Conservation (phyloP, 2,329 filamentous ascomycete genomes). For the Colletotrichum truncatum region DNA sequence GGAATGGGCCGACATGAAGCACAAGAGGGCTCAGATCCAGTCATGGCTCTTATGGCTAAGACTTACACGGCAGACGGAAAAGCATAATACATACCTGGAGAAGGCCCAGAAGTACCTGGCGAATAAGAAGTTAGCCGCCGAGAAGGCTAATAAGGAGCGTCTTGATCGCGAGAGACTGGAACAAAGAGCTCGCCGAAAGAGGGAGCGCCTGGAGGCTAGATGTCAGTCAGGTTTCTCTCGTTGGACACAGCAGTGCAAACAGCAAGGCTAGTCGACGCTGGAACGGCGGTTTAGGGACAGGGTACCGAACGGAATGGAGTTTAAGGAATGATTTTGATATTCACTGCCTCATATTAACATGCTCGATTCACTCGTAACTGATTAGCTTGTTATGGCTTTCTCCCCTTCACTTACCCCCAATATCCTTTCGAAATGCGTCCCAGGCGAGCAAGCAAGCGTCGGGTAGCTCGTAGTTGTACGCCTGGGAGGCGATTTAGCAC, state of each 20-base stretch:
- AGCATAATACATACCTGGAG: slow-evolving; percentile 54
- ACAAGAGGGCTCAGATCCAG: slow-evolving; percentile 63
- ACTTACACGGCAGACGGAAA: slow-evolving; percentile 57
- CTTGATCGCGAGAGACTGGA: slow-evolving; percentile 38
- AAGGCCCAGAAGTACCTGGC: slow-evolving; percentile 49
- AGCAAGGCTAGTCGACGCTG: slow-evolving; percentile 18
- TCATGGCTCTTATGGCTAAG: slow-evolving; percentile 68
- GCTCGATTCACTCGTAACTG: slow-evolving; percentile 8
- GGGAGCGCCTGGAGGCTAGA: slow-evolving; percentile 33
- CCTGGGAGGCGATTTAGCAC: neutral
- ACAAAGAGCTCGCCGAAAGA: slow-evolving; percentile 37
- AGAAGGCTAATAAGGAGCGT: slow-evolving; percentile 40
- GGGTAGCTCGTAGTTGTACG: too few relatives aligned
- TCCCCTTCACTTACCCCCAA: neutral
- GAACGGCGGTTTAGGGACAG: slow-evolving; percentile 4
- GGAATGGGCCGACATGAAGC: slow-evolving; percentile 51
- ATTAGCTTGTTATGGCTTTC: slow-evolving; percentile 6
- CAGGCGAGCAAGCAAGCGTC: neutral
- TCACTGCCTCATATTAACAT: slow-evolving; percentile 1
- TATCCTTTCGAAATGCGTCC: neutral
- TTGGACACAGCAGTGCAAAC: slow-evolving; percentile 32
- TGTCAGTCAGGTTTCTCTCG: slow-evolving; percentile 31
- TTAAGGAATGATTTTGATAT: slow-evolving; percentile 12
- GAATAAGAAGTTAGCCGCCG: slow-evolving; percentile 30
- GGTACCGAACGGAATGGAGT: slow-evolving; percentile 14